These are phyloP conservation scores for Fusarium sp. DNA, from an alignment of 2,329 filamentous ascomycete species.

Conservation along the genomic window DNA sequence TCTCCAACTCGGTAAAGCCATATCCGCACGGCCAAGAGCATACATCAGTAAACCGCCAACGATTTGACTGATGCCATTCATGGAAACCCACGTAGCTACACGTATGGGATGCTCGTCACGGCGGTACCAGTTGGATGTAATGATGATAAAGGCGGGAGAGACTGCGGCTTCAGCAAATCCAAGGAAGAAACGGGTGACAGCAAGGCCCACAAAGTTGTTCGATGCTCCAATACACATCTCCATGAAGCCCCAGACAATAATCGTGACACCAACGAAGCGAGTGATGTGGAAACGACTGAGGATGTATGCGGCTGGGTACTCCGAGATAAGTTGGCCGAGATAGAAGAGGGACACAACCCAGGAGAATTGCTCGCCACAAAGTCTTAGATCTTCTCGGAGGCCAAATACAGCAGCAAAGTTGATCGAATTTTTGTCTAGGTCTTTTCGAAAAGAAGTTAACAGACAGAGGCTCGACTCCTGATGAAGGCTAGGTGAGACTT, in stretches of 20 bases:
- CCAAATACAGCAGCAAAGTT: constrained; percentile 39
- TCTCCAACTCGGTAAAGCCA: constrained; percentile 37
- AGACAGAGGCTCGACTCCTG: neutral
- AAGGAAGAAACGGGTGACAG: constrained; percentile 48
- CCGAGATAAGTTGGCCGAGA: constrained; percentile 35
- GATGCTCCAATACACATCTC: constrained; percentile 45
- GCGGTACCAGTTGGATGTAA: constrained; percentile 52
- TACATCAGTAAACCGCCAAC: constrained; percentile 50
- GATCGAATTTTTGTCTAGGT: constrained; percentile 40
- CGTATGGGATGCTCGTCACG: constrained; percentile 50
- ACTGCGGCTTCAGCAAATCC: constrained; percentile 51
- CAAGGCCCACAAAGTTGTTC: constrained; percentile 43
- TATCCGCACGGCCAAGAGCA: constrained; percentile 37
- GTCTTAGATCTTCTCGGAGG: constrained; percentile 27
- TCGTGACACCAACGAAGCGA: constrained; percentile 34
- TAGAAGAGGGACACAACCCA: constrained; percentile 39
- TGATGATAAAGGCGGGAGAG: constrained; percentile 52
- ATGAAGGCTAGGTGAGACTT: neutral
- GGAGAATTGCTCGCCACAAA: constrained; percentile 29
- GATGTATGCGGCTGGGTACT: constrained; percentile 34
- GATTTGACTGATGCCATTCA: constrained; percentile 50
- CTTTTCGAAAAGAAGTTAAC: constrained; percentile 3
- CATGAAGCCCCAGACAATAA: constrained; percentile 49
- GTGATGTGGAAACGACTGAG: constrained; percentile 37
- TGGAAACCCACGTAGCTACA: constrained; percentile 50